phyloP scores from a whole-genome alignment of 2,329 filamentous ascomycete species.

The Colletotrichum falcatum region DNA sequence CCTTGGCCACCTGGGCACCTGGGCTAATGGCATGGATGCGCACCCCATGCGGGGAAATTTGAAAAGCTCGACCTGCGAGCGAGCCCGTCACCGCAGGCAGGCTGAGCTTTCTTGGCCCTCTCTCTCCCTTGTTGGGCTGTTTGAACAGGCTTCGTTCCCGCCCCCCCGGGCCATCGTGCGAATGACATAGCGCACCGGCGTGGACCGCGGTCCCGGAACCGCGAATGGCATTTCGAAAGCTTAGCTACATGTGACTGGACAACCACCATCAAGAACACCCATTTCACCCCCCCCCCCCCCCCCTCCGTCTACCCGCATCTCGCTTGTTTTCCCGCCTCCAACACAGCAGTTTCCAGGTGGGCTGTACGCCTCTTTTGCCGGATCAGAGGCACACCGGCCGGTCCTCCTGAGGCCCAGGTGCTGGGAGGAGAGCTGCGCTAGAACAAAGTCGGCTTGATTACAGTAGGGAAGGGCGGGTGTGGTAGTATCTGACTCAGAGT shows the following conservation, averaged over 20 bases:
- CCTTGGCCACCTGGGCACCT: no score
- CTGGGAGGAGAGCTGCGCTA: slow-evolving; percentile 8
- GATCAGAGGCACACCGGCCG: background rate
- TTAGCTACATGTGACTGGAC: slow-evolving; percentile 25
- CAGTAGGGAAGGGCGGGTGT: slow-evolving; percentile 1
- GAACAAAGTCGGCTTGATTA: slow-evolving; percentile 29
- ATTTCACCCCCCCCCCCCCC: background rate
- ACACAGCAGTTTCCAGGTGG: background rate
- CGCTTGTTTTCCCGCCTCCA: background rate
- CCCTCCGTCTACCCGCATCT: background rate
- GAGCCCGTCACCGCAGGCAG: slow-evolving; percentile 19
- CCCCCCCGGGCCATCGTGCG: background rate
- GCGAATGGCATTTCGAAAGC: slow-evolving; percentile 20
- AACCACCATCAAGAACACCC: slow-evolving; percentile 4
- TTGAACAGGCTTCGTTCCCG: background rate
- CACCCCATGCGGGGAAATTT: slow-evolving; percentile 34
- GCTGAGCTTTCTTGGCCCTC: slow-evolving; percentile 4
- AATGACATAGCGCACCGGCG: slow-evolving; percentile 9
- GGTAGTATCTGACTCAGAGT: slow-evolving; percentile 35
- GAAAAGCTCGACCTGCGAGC: slow-evolving; percentile 7
- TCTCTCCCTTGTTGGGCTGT: background rate
- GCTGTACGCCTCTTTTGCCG: background rate
- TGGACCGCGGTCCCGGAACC: slow-evolving; percentile 30
- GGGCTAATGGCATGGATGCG: slow-evolving; percentile 15
- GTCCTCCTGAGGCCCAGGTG: background rate